These are phyloP conservation scores for Trichoderma afroharzianum DNA, from an alignment of 2,329 filamentous ascomycete species.

Conservation along the genomic window DNA sequence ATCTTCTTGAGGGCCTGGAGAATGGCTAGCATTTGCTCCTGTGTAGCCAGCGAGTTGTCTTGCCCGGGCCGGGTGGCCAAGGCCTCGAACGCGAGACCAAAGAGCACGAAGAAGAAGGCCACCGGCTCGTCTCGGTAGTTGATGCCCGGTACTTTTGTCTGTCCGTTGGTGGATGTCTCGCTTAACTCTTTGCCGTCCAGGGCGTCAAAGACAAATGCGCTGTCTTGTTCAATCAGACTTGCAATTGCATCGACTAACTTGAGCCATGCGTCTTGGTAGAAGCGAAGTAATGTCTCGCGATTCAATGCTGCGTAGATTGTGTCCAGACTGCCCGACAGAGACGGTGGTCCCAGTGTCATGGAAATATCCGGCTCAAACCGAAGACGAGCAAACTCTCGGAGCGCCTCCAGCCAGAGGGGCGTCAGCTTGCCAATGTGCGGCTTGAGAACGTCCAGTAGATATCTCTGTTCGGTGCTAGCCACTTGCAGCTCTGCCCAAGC, in stretches of 20 bases:
- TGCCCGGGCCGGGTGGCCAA: conserved; percentile 70
- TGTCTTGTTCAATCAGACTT: conserved; percentile 94
- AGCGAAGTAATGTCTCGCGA: conserved; percentile 85
- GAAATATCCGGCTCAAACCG: conserved; percentile 97
- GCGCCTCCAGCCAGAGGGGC: conserved; percentile 87
- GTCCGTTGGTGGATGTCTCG: conserved; percentile 45
- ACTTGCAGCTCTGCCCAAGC: conserved; percentile 98
- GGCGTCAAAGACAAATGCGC: conserved; percentile 95
- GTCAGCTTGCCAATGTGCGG: conserved; percentile 88
- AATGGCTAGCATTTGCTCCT: conserved; percentile 82
- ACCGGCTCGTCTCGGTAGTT: conserved; percentile 98
- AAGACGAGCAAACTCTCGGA: conserved; percentile 88
- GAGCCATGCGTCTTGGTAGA: conserved; percentile 97
- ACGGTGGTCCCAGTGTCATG: conserved; percentile 77
- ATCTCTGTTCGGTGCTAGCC: conserved; percentile 86
- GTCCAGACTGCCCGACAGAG: conserved; percentile 80
- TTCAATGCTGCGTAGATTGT: conserved; percentile 94
- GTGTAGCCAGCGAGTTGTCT: conserved; percentile 55
- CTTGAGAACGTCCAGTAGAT: conserved; percentile 81
- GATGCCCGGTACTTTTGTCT: conserved; percentile 70
- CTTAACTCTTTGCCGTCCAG: conserved; percentile 75
- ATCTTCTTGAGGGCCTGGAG: conserved; percentile 92
- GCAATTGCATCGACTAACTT: conserved; percentile 97
- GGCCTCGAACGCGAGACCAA: conserved; percentile 93
- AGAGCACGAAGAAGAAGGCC: conserved; percentile 97